These are phyloP conservation scores for Penicillium corylophilum DNA, from an alignment of 2,329 filamentous ascomycete genomes.

Conservation along the genomic window DNA sequence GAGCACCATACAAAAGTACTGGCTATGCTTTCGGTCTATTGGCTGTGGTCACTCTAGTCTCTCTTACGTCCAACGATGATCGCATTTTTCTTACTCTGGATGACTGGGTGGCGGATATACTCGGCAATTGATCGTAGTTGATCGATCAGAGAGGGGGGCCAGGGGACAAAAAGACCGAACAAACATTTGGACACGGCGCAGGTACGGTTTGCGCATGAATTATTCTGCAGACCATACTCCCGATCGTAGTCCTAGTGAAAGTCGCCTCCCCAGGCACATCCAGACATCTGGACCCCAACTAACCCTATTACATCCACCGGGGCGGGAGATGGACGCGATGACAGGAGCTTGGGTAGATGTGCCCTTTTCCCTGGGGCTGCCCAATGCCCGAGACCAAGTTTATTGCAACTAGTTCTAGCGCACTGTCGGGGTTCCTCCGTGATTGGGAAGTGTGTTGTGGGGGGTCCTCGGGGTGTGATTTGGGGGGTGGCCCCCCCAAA, in stretches of 20 bases:
- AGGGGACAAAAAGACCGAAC: conserved; percentile 5
- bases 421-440: neutral
- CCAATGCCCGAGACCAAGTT: neutral
- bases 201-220: conserved; percentile 10
- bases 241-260: neutral
- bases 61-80: neutral
- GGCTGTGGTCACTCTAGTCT: neutral
- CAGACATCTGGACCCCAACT: neutral
- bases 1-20: neutral
- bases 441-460: neutral
- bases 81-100: neutral
- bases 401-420: neutral
- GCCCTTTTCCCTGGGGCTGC: conserved; percentile 19
- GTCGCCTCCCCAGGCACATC: conserved; percentile 3
- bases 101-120: neutral
- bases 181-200: conserved; percentile 8
- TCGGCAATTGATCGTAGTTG: neutral
- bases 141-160: neutral
- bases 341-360: conserved; percentile 19
- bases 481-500: neutral
- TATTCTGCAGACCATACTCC: neutral
- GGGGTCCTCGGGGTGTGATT: neutral
- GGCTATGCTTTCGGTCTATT: neutral
- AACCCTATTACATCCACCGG: conserved; percentile 3
- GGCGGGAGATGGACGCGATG: conserved; percentile 24